A percentile compares a stretch with the other conserved stretches of the same genome.
Evolutionary conservation across 2,329 filamentous ascomycete genomes (phyloP).

Genomic region (Xylariaceae sp.): DNA sequence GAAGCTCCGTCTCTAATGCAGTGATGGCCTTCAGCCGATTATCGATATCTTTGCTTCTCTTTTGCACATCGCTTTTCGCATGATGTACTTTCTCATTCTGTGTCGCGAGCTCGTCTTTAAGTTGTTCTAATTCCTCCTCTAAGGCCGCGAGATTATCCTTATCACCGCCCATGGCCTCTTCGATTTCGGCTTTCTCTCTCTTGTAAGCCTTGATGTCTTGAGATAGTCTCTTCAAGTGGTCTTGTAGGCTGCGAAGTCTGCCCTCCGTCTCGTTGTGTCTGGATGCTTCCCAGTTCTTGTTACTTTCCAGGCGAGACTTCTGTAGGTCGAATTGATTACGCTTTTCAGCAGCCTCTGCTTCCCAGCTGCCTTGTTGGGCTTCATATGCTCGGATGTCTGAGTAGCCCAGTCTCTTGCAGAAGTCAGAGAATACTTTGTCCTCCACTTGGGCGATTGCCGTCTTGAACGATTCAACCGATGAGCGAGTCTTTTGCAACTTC

Average conservation of each 20-base stretch:
- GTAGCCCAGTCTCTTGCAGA: constrained; percentile 84
- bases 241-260: constrained; percentile 64
- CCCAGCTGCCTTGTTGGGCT: constrained; percentile 82
- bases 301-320: constrained; percentile 64
- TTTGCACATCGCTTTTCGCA: constrained; percentile 73
- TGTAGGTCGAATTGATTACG: constrained; percentile 83
- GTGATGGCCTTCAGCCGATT: constrained; percentile 65
- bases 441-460: constrained; percentile 72
- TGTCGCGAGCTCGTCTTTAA: constrained; percentile 61
- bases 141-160: constrained; percentile 73
- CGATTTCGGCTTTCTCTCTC: constrained; percentile 66
- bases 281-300: constrained; percentile 51
- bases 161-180: constrained; percentile 65
- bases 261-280: constrained; percentile 54
- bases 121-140: constrained; percentile 62
- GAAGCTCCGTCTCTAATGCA: constrained; percentile 75
- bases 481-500: constrained; percentile 55
- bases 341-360: constrained; percentile 84
- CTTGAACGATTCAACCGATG: constrained; percentile 48
- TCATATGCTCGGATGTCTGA: constrained; percentile 88
- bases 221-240: constrained; percentile 59
- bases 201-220: constrained; percentile 65
- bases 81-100: constrained; percentile 72
- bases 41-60: constrained; percentile 79
- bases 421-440: constrained; percentile 78